phyloP scores from a whole-genome alignment of 2,329 filamentous ascomycete genomes.

The Fusarium sp. region DNA sequence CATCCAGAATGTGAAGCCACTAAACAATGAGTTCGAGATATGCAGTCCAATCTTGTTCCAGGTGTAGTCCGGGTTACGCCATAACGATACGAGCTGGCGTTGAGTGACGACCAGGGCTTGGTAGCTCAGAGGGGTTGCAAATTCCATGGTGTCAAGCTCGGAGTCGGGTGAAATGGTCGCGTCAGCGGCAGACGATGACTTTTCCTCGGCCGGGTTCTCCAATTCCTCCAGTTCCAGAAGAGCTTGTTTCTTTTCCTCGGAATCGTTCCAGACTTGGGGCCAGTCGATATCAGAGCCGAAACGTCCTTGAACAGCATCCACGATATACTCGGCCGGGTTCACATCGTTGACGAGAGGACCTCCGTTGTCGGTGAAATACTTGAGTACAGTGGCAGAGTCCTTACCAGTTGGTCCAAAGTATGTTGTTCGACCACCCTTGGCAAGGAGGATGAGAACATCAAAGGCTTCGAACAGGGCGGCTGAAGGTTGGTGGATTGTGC shows the following conservation, averaged over 20 bases:
- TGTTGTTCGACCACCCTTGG: constrained; percentile 70
- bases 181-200: no score
- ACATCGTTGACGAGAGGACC: constrained; percentile 68
- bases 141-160: background rate
- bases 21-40: constrained; percentile 65
- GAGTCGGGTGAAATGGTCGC: background rate
- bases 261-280: constrained; percentile 76
- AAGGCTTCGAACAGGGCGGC: constrained; percentile 71
- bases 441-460: constrained; percentile 71
- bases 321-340: constrained; percentile 82
- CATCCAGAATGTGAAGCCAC: constrained; percentile 71
- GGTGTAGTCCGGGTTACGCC: constrained; percentile 73
- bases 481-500: constrained; percentile 77
- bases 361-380: constrained; percentile 75
- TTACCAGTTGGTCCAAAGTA: constrained; percentile 75
- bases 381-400: constrained; percentile 61
- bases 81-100: constrained; percentile 45
- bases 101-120: background rate
- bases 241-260: constrained; percentile 67
- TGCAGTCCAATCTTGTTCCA: constrained; percentile 72
- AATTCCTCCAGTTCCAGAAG: constrained; percentile 47
- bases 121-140: background rate
- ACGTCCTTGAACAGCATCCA: constrained; percentile 65
- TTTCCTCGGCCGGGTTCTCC: no score
- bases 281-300: constrained; percentile 63